Conservation (phyloP, 345 rosid genomes). For the Kandelia obovata region DNA sequence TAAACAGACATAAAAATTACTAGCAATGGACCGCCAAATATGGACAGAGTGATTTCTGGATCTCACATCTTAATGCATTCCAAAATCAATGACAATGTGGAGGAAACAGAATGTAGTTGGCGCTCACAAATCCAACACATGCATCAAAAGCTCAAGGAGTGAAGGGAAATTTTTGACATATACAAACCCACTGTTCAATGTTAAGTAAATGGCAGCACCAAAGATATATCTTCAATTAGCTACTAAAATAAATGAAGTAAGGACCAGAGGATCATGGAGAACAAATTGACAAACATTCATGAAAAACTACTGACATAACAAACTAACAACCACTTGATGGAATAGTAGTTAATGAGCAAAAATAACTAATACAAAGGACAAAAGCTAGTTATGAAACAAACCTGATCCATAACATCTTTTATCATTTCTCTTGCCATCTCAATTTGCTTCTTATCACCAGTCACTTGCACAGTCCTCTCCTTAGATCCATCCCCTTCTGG, state of each 20-base stretch:
- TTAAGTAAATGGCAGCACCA: too few species aligned
- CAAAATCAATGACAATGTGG: not conserved
- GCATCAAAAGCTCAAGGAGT: not conserved
- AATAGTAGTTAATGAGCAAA: not conserved
- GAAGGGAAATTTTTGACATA: not conserved
- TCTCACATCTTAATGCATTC: not conserved
- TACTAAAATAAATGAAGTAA: too few species aligned
- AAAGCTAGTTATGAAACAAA: slow-evolving; percentile 6
- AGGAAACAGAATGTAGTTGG: not conserved
- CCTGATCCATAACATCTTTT: slow-evolving; percentile 87
- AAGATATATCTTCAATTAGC: too few species aligned
- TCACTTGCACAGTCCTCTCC: slow-evolving; percentile 78
- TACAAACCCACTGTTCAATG: not conserved
- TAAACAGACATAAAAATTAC: too few species aligned
- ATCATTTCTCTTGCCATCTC: slow-evolving; percentile 81
- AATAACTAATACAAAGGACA: not conserved
- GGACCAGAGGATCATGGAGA: too few species aligned
- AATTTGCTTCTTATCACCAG: slow-evolving; percentile 81
- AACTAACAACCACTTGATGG: not conserved
- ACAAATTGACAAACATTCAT: not conserved
- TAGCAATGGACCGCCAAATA: too few species aligned
- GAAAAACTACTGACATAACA: not conserved
- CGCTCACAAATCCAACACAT: not conserved
- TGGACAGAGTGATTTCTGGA: not conserved
- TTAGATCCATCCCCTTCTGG: slow-evolving; percentile 81